These are phyloP conservation scores for Dalbergia cultrata DNA, from an alignment of 306 rosid genomes.

Conservation along the genomic window DNA sequence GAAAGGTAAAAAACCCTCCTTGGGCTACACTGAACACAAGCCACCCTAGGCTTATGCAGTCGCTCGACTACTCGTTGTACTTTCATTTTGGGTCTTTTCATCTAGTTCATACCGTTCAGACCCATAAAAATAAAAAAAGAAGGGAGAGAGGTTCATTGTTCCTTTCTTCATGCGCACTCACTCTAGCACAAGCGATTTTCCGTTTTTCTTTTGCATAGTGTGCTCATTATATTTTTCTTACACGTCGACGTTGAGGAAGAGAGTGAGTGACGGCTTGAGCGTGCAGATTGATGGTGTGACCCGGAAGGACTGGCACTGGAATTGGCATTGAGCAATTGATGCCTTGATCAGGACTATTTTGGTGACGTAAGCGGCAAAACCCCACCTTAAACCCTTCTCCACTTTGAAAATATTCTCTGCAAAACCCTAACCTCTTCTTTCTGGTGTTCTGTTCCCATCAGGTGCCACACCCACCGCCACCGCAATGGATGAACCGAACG, in stretches of 20 bases:
- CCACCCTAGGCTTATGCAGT: background rate
- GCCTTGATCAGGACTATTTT: constrained; percentile 15
- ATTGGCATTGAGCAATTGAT: background rate
- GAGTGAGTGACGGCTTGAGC: background rate
- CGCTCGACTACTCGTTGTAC: background rate
- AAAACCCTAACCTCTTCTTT: constrained; percentile 56
- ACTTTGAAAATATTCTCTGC: constrained; percentile 33
- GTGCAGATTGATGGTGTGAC: background rate
- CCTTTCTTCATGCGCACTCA: too few relatives aligned
- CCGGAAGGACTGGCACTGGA: background rate
- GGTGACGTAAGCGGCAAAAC: constrained; percentile 45
- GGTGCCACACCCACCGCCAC: background rate
- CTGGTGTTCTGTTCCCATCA: background rate
- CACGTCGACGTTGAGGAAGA: background rate
- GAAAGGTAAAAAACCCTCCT: too few relatives aligned
- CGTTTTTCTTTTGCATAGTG: background rate
- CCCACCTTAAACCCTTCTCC: constrained; percentile 46
- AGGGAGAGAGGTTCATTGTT: too few relatives aligned
- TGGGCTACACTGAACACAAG: background rate
- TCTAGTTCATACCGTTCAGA: background rate
- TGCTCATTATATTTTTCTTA: background rate
- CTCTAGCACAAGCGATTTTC: background rate
- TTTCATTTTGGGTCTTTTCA: background rate
- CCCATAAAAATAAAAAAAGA: too few relatives aligned
- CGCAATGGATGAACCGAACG: constrained; percentile 63